These are phyloP conservation scores for Auricularia heimuer DNA, from an alignment of 768 basidiomycete genomes.

Conservation along the genomic window DNA sequence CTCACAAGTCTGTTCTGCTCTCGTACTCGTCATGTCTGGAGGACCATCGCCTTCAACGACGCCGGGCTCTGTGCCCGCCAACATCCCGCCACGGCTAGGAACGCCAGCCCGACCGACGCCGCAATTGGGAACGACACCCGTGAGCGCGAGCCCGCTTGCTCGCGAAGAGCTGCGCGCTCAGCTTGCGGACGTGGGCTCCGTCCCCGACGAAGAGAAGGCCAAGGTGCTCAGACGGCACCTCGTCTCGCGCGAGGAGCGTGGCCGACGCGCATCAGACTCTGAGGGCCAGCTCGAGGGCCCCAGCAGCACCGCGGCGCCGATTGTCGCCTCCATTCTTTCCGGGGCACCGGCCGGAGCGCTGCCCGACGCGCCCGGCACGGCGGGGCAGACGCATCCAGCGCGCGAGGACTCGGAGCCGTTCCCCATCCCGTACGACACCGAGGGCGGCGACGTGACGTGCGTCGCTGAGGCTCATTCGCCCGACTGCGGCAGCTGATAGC, in stretches of 20 bases:
- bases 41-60: background rate
- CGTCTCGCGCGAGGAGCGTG: conserved; percentile 62
- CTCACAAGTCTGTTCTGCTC: background rate
- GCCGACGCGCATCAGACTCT: conserved; percentile 16
- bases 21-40: background rate
- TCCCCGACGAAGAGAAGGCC: conserved; percentile 78
- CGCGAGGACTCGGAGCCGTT: conserved; percentile 58
- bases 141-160: background rate
- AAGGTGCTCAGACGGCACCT: conserved; percentile 73
- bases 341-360: conserved; percentile 10
- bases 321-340: background rate
- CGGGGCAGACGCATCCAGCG: conserved; percentile 10
- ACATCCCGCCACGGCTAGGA: background rate
- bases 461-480: conserved; percentile 22
- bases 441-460: conserved; percentile 88
- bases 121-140: background rate
- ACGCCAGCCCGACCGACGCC: background rate
- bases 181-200: conserved; percentile 34
- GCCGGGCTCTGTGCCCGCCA: background rate
- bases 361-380: conserved; percentile 19
- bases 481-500: background rate
- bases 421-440: conserved; percentile 79
- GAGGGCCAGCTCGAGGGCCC: conserved; percentile 21
- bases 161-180: background rate
- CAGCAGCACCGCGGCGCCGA: conserved; percentile 17